phyloP scores from a whole-genome alignment of 202 grass and related monocot species.

The Zoysia matrella region DNA sequence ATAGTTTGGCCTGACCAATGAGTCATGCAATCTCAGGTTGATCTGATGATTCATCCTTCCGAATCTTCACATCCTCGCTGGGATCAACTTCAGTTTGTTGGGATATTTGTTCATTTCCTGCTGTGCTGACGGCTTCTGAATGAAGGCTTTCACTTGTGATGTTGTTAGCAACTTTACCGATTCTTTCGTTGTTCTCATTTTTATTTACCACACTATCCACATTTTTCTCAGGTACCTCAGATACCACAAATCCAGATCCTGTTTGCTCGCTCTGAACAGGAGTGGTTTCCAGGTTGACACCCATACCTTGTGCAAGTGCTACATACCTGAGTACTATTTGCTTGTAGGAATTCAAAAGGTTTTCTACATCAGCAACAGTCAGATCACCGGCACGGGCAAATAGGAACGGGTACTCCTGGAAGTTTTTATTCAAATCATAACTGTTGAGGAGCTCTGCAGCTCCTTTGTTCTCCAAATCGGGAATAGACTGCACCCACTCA shows the following conservation, averaged over 20 bases:
- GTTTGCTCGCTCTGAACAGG: conserved; percentile 38
- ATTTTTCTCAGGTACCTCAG: conserved; percentile 46
- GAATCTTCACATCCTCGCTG: conserved; percentile 30
- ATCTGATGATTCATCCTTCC: conserved; percentile 29
- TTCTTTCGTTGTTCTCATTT: conserved; percentile 34
- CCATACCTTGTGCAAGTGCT: conserved; percentile 80
- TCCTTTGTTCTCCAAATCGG: conserved; percentile 89
- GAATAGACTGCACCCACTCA: conserved; percentile 40
- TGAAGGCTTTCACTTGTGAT: conserved; percentile 32
- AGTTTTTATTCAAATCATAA: conserved; percentile 66
- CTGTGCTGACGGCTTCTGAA: conserved; percentile 37
- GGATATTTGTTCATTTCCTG: background rate
- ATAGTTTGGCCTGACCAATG: background rate
- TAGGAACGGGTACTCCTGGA: conserved; percentile 82
- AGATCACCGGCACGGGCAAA: conserved; percentile 89
- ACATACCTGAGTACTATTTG: conserved; percentile 76
- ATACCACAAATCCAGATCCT: conserved; percentile 30
- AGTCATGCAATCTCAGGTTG: conserved; percentile 38
- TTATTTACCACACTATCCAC: conserved; percentile 31
- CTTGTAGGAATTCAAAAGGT: conserved; percentile 92
- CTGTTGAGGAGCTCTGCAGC: conserved; percentile 74
- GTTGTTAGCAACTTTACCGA: conserved; percentile 30
- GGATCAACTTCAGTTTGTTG: conserved; percentile 26
- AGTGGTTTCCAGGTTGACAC: conserved; percentile 36
- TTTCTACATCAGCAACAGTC: conserved; percentile 86